Percentiles rank a stretch among this genome's conserved stretches.
Evolutionary conservation across 2,329 filamentous ascomycete species (phyloP).

Genomic region (Aspergillus floridensis): DNA sequence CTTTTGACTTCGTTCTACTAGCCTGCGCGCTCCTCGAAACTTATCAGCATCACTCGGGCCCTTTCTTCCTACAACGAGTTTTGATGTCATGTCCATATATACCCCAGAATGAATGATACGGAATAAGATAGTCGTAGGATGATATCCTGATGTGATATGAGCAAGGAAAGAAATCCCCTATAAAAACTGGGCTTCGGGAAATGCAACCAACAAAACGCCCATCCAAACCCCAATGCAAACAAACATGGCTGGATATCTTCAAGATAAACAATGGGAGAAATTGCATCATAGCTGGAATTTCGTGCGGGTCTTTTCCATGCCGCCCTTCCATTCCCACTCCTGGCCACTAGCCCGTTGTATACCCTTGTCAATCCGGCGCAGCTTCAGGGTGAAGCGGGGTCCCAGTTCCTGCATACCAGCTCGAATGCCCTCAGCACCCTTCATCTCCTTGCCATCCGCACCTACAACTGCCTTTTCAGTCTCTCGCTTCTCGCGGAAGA

Average conservation of each 20-base stretch:
- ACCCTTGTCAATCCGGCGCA: constrained; percentile 86
- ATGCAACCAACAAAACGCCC: background rate
- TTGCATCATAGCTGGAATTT: constrained; percentile 75
- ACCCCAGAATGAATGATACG: constrained; percentile 16
- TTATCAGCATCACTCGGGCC: constrained; percentile 42
- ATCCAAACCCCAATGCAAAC: constrained; percentile 4
- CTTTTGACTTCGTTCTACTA: constrained; percentile 32
- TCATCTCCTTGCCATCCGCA: constrained; percentile 76
- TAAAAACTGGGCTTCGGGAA: background rate
- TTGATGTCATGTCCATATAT: constrained; percentile 40
- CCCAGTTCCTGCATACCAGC: constrained; percentile 89
- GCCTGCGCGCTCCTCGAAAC: constrained; percentile 39
- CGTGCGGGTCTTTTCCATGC: constrained; percentile 91
- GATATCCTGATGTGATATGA: background rate
- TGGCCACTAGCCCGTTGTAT: constrained; percentile 73
- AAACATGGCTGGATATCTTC: background rate
- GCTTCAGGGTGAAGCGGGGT: constrained; percentile 78
- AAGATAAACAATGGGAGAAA: constrained; percentile 14
- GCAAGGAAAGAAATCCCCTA: background rate
- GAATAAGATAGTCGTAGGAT: background rate
- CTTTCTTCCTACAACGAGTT: constrained; percentile 44
- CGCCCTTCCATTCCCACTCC: constrained; percentile 95
- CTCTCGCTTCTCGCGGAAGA: constrained; percentile 83
- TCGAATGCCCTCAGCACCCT: constrained; percentile 80
- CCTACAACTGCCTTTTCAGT: constrained; percentile 84